Percentiles rank a stretch among this genome's conserved stretches.
These are phyloP conservation scores for Carex littledalei DNA, from an alignment of 176 grass and related monocot species.

Conservation along the genomic window DNA sequence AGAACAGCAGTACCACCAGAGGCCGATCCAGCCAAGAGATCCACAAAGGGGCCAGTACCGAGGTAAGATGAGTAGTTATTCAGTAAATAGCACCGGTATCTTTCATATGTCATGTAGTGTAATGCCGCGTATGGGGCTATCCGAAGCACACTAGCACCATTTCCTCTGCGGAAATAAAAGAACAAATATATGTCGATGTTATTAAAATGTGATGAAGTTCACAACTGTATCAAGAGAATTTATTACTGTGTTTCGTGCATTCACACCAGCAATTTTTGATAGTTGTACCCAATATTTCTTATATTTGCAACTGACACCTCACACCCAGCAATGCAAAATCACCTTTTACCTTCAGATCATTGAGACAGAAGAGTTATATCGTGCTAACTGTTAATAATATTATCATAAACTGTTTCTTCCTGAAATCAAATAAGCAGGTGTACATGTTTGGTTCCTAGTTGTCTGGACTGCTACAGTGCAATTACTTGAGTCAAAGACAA, in stretches of 20 bases:
- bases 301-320: neutral
- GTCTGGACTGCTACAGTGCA: neutral
- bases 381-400: neutral
- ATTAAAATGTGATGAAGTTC: neutral
- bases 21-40: conserved; percentile 88
- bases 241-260: neutral
- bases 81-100: conserved; percentile 81
- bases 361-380: neutral
- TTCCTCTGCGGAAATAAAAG: conserved; percentile 55
- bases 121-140: conserved; percentile 94
- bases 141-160: conserved; percentile 90
- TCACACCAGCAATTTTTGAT: neutral
- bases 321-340: neutral
- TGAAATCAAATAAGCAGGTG: neutral
- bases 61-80: conserved; percentile 65
- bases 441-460: neutral
- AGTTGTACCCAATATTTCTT: neutral
- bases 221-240: neutral
- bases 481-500: neutral
- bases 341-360: neutral
- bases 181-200: conserved; percentile 7
- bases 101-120: conserved; percentile 94
- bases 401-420: neutral
- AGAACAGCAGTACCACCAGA: conserved; percentile 90
- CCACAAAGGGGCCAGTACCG: conserved; percentile 66